These are phyloP conservation scores for Pachysolen tannophilus DNA, from an alignment of 805 yeast species.

Conservation along the genomic window DNA sequence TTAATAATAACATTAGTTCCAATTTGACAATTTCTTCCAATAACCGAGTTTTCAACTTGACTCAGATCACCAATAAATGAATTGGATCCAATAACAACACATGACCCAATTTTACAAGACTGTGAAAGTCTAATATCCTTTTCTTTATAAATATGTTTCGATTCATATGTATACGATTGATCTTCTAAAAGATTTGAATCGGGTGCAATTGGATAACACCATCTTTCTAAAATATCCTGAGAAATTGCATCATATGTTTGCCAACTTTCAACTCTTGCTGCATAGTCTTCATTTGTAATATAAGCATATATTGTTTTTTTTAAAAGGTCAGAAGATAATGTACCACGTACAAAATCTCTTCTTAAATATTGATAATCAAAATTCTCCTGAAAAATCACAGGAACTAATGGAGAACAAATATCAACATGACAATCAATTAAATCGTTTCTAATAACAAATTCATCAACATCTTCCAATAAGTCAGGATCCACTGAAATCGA, in stretches of 20 bases:
- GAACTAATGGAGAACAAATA: constrained; percentile 90
- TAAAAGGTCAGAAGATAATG: constrained; percentile 79
- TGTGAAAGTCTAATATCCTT: constrained; percentile 85
- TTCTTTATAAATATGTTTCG: constrained; percentile 85
- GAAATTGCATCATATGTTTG: constrained; percentile 88
- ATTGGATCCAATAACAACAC: constrained; percentile 76
- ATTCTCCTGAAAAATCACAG: constrained; percentile 92
- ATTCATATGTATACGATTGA: constrained; percentile 72
- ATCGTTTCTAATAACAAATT: constrained; percentile 80
- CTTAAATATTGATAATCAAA: constrained; percentile 88
- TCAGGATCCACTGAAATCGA: constrained; percentile 74
- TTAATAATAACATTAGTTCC: constrained; percentile 68
- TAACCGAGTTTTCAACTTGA: constrained; percentile 55
- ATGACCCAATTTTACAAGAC: constrained; percentile 75
- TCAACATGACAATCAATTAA: constrained; percentile 95
- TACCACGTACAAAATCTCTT: constrained; percentile 84
- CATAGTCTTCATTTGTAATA: constrained; percentile 71
- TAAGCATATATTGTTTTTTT: constrained; percentile 89
- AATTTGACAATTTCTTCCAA: constrained; percentile 81
- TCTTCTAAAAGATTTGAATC: constrained; percentile 69
- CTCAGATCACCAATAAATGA: constrained; percentile 75
- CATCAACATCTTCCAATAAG: constrained; percentile 66
- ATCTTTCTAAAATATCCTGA: constrained; percentile 83
- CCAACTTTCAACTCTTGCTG: constrained; percentile 94
- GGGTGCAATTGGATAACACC: constrained; percentile 88